A percentile compares a stretch with the other conserved stretches of the same genome.
Evolutionary conservation across 176 grass and related monocot genomes (phyloP).

Genomic region (Zoysia pacifica): DNA sequence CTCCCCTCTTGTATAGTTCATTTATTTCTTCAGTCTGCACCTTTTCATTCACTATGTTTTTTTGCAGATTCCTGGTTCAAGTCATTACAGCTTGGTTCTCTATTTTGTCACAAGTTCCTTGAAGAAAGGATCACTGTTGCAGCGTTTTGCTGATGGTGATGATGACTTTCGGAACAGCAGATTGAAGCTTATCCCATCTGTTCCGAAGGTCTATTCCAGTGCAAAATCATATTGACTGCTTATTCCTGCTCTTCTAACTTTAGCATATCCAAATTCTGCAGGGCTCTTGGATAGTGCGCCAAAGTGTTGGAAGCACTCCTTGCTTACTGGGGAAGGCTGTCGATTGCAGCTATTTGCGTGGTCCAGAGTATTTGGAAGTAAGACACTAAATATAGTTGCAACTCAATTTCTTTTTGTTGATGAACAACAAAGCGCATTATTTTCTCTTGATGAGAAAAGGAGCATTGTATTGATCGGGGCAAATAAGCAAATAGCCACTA

Average conservation of each 20-base stretch:
- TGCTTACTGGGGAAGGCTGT: conserved; percentile 95
- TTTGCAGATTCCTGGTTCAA: conserved; percentile 89
- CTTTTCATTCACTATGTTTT: conserved; percentile 23
- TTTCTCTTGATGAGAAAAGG: background rate
- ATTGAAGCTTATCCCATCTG: conserved; percentile 95
- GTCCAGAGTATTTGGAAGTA: conserved; percentile 95
- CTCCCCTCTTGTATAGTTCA: background rate
- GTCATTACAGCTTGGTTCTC: conserved; percentile 88
- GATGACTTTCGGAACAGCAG: conserved; percentile 95
- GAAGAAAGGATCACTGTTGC: conserved; percentile 72
- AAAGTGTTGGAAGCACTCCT: conserved; percentile 85
- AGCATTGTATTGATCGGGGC: conserved; percentile 7
- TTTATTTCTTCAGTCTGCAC: conserved; percentile 6
- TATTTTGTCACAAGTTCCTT: conserved; percentile 79
- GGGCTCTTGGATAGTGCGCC: conserved; percentile 98
- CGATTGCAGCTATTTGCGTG: conserved; percentile 83
- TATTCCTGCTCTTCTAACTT: conserved; percentile 26
- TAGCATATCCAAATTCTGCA: conserved; percentile 38
- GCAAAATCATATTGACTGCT: conserved; percentile 6
- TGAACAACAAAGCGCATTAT: background rate
- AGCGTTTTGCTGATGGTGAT: conserved; percentile 85
- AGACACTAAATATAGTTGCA: conserved; percentile 33
- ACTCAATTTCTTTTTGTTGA: background rate
- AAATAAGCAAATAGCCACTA: background rate
- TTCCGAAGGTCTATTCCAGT: conserved; percentile 70